Evolutionary conservation across 805 yeast genomes (phyloP).

Genomic region (Spathaspora boniae): DNA sequence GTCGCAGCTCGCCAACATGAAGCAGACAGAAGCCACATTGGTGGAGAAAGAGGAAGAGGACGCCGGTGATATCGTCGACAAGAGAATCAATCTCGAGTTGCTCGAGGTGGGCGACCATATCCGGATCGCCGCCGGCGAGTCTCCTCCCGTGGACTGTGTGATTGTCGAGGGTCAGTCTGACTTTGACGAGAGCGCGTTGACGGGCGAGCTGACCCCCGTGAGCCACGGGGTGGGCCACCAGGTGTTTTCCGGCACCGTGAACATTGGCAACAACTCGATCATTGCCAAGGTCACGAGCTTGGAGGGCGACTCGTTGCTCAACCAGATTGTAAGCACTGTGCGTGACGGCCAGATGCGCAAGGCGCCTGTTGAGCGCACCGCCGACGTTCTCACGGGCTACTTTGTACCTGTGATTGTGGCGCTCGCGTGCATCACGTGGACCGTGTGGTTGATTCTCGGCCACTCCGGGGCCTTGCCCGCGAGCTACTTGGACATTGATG

Average conservation of each 20-base stretch:
- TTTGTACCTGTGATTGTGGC: slow-evolving; percentile 69
- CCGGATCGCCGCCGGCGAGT: slow-evolving; percentile 50
- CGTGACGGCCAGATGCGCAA: slow-evolving; percentile 69
- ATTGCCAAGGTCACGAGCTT: slow-evolving; percentile 53
- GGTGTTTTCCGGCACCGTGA: slow-evolving; percentile 70
- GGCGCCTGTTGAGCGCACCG: slow-evolving; percentile 70
- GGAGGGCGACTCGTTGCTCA: slow-evolving; percentile 64
- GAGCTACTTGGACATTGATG: slow-evolving; percentile 55
- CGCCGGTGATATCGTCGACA: slow-evolving; percentile 21
- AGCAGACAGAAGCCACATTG: slow-evolving; percentile 48
- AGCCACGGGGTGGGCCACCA: slow-evolving; percentile 58
- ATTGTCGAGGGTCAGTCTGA: slow-evolving; percentile 44
- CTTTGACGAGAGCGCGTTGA: slow-evolving; percentile 60
- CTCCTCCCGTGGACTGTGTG: slow-evolving; percentile 59
- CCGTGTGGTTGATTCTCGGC: slow-evolving; percentile 64
- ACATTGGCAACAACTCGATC: slow-evolving; percentile 53
- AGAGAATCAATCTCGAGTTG: slow-evolving; percentile 36
- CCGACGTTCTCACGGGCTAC: slow-evolving; percentile 64
- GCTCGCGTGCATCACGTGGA: slow-evolving; percentile 62
- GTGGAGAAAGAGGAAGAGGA: slow-evolving; percentile 20
- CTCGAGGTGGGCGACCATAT: slow-evolving; percentile 53
- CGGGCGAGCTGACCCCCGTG: slow-evolving; percentile 63
- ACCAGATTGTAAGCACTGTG: slow-evolving; percentile 66
- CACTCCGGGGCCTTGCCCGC: slow-evolving; percentile 51
- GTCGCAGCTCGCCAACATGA: slow-evolving; percentile 47